Percentiles rank a stretch among this genome's conserved stretches.
These are phyloP conservation scores for Porcisia hertigi DNA, from an alignment of 208 protist genomes.

Conservation along the genomic window DNA sequence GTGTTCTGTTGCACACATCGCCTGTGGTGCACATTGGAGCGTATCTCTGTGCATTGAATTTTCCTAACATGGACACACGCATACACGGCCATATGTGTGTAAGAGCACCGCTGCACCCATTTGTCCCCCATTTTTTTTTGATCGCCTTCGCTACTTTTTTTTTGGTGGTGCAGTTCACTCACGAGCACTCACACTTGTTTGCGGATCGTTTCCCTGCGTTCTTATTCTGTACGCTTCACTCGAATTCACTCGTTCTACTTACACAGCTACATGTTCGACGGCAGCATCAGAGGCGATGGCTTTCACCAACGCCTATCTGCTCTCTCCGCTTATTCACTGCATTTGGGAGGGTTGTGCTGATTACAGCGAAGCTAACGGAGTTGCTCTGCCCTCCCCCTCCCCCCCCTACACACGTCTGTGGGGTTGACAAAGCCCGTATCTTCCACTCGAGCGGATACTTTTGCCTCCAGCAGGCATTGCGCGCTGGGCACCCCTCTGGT, in stretches of 20 bases:
- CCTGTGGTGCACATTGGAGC: background rate
- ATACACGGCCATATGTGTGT: background rate
- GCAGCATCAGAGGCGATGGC: background rate
- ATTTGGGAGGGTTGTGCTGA: constrained; percentile 20
- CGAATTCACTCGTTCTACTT: background rate
- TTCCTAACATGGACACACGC: background rate
- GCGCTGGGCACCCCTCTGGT: constrained; percentile 32
- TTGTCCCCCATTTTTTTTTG: background rate
- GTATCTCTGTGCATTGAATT: background rate
- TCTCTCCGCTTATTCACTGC: constrained; percentile 9
- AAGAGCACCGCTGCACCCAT: too few species aligned
- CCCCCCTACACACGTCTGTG: background rate
- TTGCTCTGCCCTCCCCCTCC: background rate
- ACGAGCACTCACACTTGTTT: background rate
- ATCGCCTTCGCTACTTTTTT: background rate
- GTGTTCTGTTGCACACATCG: background rate
- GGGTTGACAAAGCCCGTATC: background rate
- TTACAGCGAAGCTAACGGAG: background rate
- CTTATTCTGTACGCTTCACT: background rate
- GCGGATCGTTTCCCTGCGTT: background rate
- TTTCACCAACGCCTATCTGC: constrained; percentile 11
- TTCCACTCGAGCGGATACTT: background rate
- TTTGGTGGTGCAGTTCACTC: background rate
- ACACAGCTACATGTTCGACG: background rate
- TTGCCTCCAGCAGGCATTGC: constrained; percentile 5